Percentiles rank a stretch among this genome's conserved stretches.
Evolutionary conservation across 257 asterid genomes (phyloP).

Genomic region (Knoxia roxburghii): DNA sequence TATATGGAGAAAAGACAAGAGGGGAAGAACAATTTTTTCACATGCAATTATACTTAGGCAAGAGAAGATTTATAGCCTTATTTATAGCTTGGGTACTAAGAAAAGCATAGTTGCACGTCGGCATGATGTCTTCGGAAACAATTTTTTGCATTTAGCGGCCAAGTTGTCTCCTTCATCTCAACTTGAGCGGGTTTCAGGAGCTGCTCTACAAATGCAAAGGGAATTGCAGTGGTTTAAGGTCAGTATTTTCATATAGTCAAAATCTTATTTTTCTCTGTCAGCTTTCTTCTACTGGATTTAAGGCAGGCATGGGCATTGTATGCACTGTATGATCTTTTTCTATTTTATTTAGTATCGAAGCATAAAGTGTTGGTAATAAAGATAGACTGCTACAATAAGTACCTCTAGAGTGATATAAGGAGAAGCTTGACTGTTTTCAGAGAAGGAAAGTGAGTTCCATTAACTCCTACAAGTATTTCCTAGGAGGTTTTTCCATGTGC

Average conservation of each 20-base stretch:
- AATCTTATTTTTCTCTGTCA: background rate
- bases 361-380: background rate
- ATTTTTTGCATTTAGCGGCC: conserved; percentile 34
- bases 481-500: background rate
- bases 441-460: background rate
- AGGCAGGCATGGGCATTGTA: background rate
- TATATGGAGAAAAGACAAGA: conserved; percentile 11
- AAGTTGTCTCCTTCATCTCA: conserved; percentile 19
- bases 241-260: too few species aligned
- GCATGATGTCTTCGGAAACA: conserved; percentile 14
- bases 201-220: conserved; percentile 37
- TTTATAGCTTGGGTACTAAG: conserved; percentile 11
- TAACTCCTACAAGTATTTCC: background rate
- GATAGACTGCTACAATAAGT: background rate
- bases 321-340: background rate
- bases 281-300: background rate
- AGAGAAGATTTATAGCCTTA: conserved; percentile 23
- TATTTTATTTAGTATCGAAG: background rate
- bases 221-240: conserved; percentile 41
- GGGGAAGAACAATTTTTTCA: conserved; percentile 18
- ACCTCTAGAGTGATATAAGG: background rate
- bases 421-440: background rate
- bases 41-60: conserved; percentile 27
- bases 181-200: conserved; percentile 23
- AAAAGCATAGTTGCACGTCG: conserved; percentile 18